A percentile compares a stretch with the other conserved stretches of the same genome.
phyloP scores from a whole-genome alignment of 2,329 filamentous ascomycete species.

The Botrytis galanthina region DNA sequence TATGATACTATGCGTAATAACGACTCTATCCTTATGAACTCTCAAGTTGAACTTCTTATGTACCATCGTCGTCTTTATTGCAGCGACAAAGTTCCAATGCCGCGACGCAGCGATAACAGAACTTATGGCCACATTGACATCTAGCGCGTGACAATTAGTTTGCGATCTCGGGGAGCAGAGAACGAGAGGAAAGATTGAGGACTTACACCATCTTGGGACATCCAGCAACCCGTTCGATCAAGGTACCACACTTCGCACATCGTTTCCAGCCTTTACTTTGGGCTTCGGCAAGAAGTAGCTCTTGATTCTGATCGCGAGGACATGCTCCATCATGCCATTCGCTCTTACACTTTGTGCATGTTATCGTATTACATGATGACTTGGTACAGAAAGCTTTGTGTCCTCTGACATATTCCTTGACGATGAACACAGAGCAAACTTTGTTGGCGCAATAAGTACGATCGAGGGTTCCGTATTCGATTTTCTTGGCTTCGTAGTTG shows the following conservation, averaged over 20 bases:
- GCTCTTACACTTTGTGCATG: constrained; percentile 6
- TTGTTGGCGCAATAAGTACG: background rate
- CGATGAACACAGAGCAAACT: background rate
- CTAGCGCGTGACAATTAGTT: background rate
- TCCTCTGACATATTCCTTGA: background rate
- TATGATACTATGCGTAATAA: background rate
- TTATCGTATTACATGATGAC: background rate
- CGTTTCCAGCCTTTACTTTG: background rate
- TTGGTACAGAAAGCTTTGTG: background rate
- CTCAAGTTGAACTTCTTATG: background rate
- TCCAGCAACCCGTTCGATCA: background rate
- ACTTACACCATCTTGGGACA: background rate
- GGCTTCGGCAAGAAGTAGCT: background rate
- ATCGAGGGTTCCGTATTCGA: background rate
- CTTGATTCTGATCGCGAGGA: background rate
- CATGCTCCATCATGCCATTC: background rate
- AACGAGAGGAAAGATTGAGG: background rate
- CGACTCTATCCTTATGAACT: background rate
- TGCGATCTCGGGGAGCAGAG: background rate
- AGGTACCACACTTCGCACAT: background rate
- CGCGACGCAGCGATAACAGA: background rate
- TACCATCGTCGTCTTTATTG: background rate
- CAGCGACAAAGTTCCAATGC: background rate
- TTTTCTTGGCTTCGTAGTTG: background rate
- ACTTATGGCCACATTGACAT: background rate